Evolutionary conservation across 345 rosid species (phyloP), one percentile per base, ranked within the genome.

Genomic region (Salix brachista): DNA sequence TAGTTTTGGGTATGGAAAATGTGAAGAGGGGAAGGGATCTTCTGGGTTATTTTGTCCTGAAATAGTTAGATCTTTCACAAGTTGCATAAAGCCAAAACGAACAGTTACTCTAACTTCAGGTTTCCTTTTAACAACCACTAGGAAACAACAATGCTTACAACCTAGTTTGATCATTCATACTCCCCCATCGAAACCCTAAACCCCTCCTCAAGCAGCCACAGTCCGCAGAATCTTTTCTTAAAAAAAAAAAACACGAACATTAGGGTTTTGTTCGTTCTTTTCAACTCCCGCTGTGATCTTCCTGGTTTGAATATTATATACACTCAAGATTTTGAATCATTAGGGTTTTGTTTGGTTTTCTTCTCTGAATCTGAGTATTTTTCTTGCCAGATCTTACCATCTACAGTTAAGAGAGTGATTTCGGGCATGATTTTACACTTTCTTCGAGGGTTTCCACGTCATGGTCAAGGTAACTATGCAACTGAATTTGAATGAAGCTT

Each of bases 1-100:
- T 70, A 1, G n/a, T 36, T 73, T 46, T n/a, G 21, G 75, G 70
- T 62, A 44, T 72, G 13, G 32, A 48, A 54, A 37, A 25, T 37
- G 28, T 67, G 32, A 65, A 56, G 64, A 17, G 78, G 75, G 77
- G 16, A 10, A 56, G 68, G 71, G 87, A 82, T 87, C 86, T 84
- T 84, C 83, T 73, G 67, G 83, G 90, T 77, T 72, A 80, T 83
- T 67, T 85, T 83, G 75, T 83, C 76, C 74, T 44, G 67, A 84
- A 85, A 82, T 79, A 70, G 89, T 83, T 80, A 73, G 77, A 82
- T 77, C 72, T 84, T 84, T 89, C 86, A 74, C 91, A 83, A 82
- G 84, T 80, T 86, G 93, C 84, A 81, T 80, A 88, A 91, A 92
- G 89, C 81, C 85, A 81, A 74, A 75, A 82, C 89, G 79, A 84